Base-by-base conservation (phyloP, 1,139 yeast species). In the Suzukiozyma palmioleophila region DNA sequence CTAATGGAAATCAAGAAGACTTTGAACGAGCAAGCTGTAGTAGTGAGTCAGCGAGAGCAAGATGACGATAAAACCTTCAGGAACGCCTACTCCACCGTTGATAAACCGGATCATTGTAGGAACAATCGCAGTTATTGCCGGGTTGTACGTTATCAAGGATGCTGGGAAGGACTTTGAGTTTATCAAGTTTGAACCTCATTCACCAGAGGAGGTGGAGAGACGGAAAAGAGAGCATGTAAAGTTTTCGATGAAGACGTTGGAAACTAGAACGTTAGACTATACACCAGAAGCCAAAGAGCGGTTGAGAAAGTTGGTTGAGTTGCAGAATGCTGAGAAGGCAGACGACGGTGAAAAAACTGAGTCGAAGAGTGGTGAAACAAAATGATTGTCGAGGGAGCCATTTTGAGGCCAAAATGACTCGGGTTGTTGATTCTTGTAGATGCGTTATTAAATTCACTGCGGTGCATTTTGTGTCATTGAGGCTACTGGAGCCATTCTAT, bases 271-370 rank as follows among this genome's bases (percentile, higher is more conserved):
- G 0, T 58, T 70, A 47, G 70, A 69, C 27, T 69, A 66, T 42
- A 70, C 68, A 2, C 73, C 73, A 0, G 75, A 71, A 44, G 76
- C 74, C 4, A 66, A 68, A 45, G 64, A 60, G 40, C 48, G 68
- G 35, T 48, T 65, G 36, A 47, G 44, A 38, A 51, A 50, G 43
- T 37, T 56, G 27, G 42, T 59, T 9, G 59, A 54, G 39, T 58
- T 57, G 42, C 44, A 54, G 26, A 45, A 49, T 14, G 39, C 37
- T 32, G 37, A 41, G 7, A 21, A 39, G 24, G 7, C 7, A 5
- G 22, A 18, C 4, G 7, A 18, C 18, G 26, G 36, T 22, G 35
- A 33, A 30, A 37, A 21, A 13, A 35, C 12, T 33, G 30, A n/a
- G 12, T 21, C 26, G 33, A 31, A 18, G 21, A 31, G 33, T 8